These are phyloP conservation scores for Pestalotiopsis sp. DNA, from an alignment of 2,329 filamentous ascomycete genomes.

Conservation along the genomic window DNA sequence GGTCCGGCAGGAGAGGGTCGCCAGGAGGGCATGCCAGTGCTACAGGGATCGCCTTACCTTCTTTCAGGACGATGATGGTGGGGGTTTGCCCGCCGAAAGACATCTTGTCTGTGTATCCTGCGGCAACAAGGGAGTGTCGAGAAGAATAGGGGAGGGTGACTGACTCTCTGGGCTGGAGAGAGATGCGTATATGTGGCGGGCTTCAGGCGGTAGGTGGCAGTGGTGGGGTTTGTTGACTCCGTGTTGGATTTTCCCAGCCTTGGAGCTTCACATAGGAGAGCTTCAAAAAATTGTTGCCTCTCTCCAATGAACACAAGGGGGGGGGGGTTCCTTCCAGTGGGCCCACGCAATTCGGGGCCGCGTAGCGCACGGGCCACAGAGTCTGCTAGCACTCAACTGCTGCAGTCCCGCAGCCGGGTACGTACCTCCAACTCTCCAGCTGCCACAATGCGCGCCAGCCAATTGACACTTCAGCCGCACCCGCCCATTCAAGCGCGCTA, in stretches of 20 bases:
- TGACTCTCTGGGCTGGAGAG: background rate
- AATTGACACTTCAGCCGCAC: too few relatives aligned
- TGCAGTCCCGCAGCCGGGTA: too few relatives aligned
- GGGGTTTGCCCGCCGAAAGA: conserved; percentile 97
- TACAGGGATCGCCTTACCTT: conserved; percentile 66
- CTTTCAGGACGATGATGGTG: conserved; percentile 97
- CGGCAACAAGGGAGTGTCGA: background rate
- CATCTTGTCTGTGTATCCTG: conserved; percentile 57
- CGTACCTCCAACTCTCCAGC: too few relatives aligned
- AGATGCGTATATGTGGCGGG: background rate
- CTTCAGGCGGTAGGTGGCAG: background rate
- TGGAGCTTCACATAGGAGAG: conserved; percentile 39
- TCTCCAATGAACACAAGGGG: conserved; percentile 15
- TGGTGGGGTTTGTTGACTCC: conserved; percentile 21
- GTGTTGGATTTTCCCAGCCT: conserved; percentile 12
- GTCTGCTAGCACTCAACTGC: too few relatives aligned
- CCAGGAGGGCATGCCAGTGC: too few relatives aligned
- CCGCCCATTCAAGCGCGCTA: too few relatives aligned
- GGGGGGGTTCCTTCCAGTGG: background rate
- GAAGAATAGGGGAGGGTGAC: background rate
- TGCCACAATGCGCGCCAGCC: too few relatives aligned
- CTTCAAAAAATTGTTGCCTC: conserved; percentile 56
- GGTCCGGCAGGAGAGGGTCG: background rate
- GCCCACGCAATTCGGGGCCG: background rate
- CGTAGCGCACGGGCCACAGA: background rate